Conservation (phyloP, 202 grass and related monocot genomes). For the Zoysia matrella region DNA sequence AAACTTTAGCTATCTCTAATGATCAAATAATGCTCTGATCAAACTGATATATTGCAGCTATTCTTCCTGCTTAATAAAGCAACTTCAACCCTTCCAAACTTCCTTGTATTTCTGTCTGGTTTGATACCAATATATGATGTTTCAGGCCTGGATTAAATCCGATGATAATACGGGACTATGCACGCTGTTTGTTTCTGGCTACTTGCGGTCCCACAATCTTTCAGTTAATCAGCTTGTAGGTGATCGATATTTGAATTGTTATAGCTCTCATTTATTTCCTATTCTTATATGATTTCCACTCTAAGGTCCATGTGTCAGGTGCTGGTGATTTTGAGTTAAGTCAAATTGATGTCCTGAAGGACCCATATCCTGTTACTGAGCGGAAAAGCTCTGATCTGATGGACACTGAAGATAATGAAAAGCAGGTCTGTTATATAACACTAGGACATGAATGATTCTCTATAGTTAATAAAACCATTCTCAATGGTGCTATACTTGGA, state of each 20-base stretch:
- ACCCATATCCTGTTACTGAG: constrained; percentile 67
- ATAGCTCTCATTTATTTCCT: constrained; percentile 26
- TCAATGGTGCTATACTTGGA: neutral
- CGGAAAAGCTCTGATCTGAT: constrained; percentile 71
- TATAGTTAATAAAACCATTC: neutral
- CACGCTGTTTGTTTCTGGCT: constrained; percentile 72
- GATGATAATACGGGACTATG: neutral
- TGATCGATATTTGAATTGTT: constrained; percentile 43
- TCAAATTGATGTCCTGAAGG: neutral
- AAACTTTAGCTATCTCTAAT: neutral
- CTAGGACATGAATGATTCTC: constrained; percentile 24
- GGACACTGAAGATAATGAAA: constrained; percentile 71
- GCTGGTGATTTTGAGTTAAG: constrained; percentile 85
- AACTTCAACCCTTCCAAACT: neutral
- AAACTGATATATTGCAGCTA: neutral
- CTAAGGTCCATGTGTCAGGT: constrained; percentile 87
- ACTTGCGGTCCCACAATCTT: constrained; percentile 80
- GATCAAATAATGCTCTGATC: neutral
- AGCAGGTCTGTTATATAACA: constrained; percentile 58
- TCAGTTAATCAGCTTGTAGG: constrained; percentile 90
- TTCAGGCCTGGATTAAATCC: constrained; percentile 69
- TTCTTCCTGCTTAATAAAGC: neutral
- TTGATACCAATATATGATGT: constrained; percentile 33
- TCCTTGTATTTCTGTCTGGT: constrained; percentile 12
- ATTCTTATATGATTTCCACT: constrained; percentile 41